Base-by-base conservation (phyloP, 2,329 filamentous ascomycete genomes). In the Fusarium guadeloupense region DNA sequence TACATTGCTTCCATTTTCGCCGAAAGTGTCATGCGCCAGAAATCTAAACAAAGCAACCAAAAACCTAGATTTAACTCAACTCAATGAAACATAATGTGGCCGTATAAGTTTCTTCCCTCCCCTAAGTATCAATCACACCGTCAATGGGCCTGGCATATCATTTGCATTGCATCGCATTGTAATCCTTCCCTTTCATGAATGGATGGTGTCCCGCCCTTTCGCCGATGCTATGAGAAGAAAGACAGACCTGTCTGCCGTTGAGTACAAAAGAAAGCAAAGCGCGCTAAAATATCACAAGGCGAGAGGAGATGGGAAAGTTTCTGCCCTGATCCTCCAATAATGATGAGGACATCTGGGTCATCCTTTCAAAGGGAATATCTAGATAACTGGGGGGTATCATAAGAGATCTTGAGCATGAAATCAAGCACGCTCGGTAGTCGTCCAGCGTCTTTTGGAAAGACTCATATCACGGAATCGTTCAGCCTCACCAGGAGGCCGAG, bases 381-480 rank as follows among this genome's bases (percentile, higher is more conserved):
- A 40, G 45, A 44, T 26, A 43, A 30, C 40, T 28, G 42, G 28
- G 42, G n/a, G 50, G 45, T 51, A 59, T 51, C 40, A 49, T 38
- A 35, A 34, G 19, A 48, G 20, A 34, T 44, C 28, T 17, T 7
- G 23, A 48, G 43, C 26, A 31, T 49, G 25, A 6, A 20, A 21
- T 56, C 54, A 70, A 41, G 66, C 69, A 50, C 74, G 77, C 64
- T 86, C 83, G 39, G 78, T 84, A 5, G 85, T 78, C 19, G 83
- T 85, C 84, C 84, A 86, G 20, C 83, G 76, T 45, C 83, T 72
- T 72, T 85, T 86, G 2, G 77, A 74, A 17, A 77, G 74, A 28
- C 75, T 78, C 51, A 77, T 53, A 52, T 85, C 83, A 7, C 80
- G 75, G 25, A 77, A 72, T 25, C 73, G 74, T 47, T 84, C 82